These are phyloP conservation scores for Colletotrichum sp. DNA, from an alignment of 2,329 filamentous ascomycete genomes.

Conservation along the genomic window DNA sequence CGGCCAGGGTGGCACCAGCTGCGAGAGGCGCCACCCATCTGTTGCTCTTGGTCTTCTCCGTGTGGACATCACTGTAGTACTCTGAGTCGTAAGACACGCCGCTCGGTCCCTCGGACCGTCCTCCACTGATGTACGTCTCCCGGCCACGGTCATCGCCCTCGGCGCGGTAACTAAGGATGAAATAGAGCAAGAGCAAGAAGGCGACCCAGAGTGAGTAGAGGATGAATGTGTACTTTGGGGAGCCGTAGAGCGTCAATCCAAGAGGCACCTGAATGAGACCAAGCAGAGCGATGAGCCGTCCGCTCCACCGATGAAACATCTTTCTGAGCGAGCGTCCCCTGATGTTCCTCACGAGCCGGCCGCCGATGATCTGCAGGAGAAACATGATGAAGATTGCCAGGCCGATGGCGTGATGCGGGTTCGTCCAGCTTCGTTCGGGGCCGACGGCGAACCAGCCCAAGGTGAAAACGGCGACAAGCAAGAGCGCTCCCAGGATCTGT, in stretches of 20 bases:
- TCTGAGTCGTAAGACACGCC: slow-evolving; percentile 43
- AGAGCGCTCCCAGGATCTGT: slow-evolving; percentile 70
- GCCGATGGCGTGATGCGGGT: slow-evolving; percentile 86
- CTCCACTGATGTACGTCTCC: slow-evolving; percentile 61
- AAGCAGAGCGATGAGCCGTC: slow-evolving; percentile 77
- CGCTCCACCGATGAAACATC: slow-evolving; percentile 87
- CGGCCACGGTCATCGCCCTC: slow-evolving; percentile 57
- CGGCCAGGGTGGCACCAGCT: slow-evolving; percentile 55
- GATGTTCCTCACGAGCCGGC: slow-evolving; percentile 64
- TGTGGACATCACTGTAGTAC: slow-evolving; percentile 44
- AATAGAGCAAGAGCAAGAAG: slow-evolving; percentile 76
- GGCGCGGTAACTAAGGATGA: slow-evolving; percentile 77
- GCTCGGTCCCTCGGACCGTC: slow-evolving; percentile 57
- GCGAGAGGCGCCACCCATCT: slow-evolving; percentile 59
- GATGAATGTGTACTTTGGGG: slow-evolving; percentile 83
- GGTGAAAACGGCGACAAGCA: slow-evolving; percentile 75
- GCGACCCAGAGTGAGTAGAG: slow-evolving; percentile 82
- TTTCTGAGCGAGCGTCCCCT: slow-evolving; percentile 54
- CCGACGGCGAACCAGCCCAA: slow-evolving; percentile 83
- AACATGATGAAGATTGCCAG: slow-evolving; percentile 79
- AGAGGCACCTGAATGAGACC: slow-evolving; percentile 88
- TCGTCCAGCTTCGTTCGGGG: slow-evolving; percentile 71
- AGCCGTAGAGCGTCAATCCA: slow-evolving; percentile 90
- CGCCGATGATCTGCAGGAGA: slow-evolving; percentile 73
- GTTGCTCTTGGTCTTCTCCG: slow-evolving; percentile 36